Base-by-base conservation (phyloP, 1,139 yeast genomes). In the Ashbya aceris region DNA sequence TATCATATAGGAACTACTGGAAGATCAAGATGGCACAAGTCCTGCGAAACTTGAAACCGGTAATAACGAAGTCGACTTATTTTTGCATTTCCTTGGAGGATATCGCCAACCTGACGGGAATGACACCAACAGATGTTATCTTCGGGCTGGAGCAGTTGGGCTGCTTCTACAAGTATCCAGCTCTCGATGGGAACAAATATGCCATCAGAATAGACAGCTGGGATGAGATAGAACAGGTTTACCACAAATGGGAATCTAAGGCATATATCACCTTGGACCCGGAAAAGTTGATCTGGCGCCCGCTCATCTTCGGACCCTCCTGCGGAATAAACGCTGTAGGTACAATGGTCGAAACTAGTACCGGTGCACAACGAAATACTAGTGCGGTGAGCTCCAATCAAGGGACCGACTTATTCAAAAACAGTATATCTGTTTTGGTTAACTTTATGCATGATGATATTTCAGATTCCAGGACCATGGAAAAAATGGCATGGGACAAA, bases 1-100 rank as follows among this genome's bases (percentile, higher is more conserved):
- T 84, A 28, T 83, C 96, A 49, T 91, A 91, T 61, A 69, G 94
- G 49, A 83, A 80, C 53, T 91, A 83, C 60, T 91, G 98, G 97
- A 79, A 76, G 51, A 64, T 78, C 1, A 68, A 81, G 6, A 67
- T 85, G 13, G 62, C 78, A 17, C 64, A 62, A 27, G 62, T 62
- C 8, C 51, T 79, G 8, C 12, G 43, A 8, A 27, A 42, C 1
- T 42, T 56, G 6, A 49, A 49, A 12, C 38, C 60, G 7, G 39
- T 61, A 2, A 23, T 39, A 7, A 39, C 45, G 2, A 40, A 47
- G 2, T 39, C 48, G 4, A 33, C 33, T 8, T 30, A 36, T 8
- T 27, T 40, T 2, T 41, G 40, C n/a, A 20, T 30, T 5, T 30
- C 43, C 8, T 39, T 52, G 9, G 74, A 77, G 30, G 76, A 70